Conservation (phyloP, 176 grass and related monocot genomes). For the Metroxylon sagu region DNA sequence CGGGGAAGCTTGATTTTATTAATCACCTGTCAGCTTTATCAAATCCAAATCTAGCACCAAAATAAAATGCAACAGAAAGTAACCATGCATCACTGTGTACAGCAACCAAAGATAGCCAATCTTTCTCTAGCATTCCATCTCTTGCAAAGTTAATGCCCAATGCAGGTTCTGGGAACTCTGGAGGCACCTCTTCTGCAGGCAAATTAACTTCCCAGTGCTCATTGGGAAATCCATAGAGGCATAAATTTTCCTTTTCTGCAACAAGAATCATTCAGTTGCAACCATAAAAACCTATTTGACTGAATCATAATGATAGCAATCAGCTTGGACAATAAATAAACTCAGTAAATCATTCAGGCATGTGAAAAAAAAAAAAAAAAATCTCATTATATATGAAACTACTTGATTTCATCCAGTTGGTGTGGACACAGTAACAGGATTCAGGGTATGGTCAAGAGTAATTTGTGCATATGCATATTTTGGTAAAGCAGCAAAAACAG, state of each 20-base stretch:
- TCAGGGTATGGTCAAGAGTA: no score
- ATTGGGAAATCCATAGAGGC: slow-evolving; percentile 7
- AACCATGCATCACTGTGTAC: slow-evolving; percentile 6
- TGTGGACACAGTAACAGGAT: no score
- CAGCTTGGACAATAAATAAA: no score
- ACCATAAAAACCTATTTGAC: no score
- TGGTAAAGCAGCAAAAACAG: no score
- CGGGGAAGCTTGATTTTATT: not conserved
- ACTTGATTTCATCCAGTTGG: no score
- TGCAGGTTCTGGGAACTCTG: not conserved
- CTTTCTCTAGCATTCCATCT: slow-evolving; percentile 11
- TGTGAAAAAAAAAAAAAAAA: no score
- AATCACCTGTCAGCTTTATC: slow-evolving; percentile 6
- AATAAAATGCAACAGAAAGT: slow-evolving; percentile 13
- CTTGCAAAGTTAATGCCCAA: slow-evolving; percentile 11
- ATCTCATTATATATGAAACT: no score
- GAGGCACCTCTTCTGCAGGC: not conserved
- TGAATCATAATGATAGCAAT: no score
- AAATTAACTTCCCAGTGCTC: slow-evolving; percentile 8
- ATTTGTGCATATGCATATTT: no score
- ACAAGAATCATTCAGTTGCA: not conserved
- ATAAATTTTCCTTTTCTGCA: slow-evolving; percentile 8
- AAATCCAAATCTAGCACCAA: slow-evolving; percentile 15
- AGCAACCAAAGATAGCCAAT: not conserved
- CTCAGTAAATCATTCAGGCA: no score